Percentiles rank a stretch among this genome's conserved stretches.
These are phyloP conservation scores for Salvia rosmarinus DNA, from an alignment of 257 asterid genomes.

Conservation along the genomic window DNA sequence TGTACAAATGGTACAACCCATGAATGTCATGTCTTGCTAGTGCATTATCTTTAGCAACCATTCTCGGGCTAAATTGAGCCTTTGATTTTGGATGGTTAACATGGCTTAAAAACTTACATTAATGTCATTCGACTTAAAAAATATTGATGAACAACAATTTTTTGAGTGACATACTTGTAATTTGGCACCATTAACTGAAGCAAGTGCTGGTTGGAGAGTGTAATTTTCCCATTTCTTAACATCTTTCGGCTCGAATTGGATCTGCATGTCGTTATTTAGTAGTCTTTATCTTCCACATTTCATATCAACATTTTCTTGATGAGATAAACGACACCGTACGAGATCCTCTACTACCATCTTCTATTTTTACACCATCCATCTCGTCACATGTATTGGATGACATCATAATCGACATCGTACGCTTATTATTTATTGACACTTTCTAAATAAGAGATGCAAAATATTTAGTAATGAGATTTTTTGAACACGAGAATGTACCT, in stretches of 20 bases:
- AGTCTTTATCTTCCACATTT: constrained; percentile 14
- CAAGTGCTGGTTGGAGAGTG: constrained; percentile 46
- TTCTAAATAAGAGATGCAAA: not conserved
- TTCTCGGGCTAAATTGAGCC: constrained; percentile 30
- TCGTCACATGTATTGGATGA: not conserved
- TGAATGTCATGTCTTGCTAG: constrained; percentile 53
- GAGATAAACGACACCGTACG: not conserved
- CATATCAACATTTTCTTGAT: constrained; percentile 1
- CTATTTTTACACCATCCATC: too few relatives aligned
- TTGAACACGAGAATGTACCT: constrained; percentile 41
- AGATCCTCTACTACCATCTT: too few relatives aligned
- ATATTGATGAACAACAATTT: not conserved
- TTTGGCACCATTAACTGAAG: constrained; percentile 39
- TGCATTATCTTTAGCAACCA: constrained; percentile 44
- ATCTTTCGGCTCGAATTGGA: constrained; percentile 29
- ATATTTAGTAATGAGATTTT: not conserved
- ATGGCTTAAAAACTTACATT: constrained; percentile 24
- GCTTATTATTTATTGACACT: too few relatives aligned
- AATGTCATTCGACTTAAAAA: not conserved
- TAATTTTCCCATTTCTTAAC: constrained; percentile 19
- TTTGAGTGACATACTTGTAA: constrained; percentile 32
- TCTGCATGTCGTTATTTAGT: constrained; percentile 37
- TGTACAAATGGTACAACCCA: constrained; percentile 44
- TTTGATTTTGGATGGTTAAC: constrained; percentile 29
- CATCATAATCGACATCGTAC: not conserved